Conservation (phyloP, 1,139 yeast genomes). For the Debaryomyces nepalensis region DNA sequence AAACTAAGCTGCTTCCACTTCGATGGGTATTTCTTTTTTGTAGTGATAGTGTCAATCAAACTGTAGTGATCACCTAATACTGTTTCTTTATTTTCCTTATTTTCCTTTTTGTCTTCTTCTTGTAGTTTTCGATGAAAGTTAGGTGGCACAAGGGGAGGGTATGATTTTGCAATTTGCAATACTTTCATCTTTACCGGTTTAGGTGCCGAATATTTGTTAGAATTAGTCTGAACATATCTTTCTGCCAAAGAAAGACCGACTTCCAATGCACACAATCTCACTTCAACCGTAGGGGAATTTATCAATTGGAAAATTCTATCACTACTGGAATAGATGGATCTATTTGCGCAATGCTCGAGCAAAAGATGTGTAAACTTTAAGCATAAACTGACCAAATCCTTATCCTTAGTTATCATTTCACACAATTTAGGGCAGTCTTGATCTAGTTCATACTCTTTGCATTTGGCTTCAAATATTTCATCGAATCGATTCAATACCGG, state of each 20-base stretch:
- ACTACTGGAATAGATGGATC: slow-evolving; percentile 68
- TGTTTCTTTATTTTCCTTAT: slow-evolving; percentile 25
- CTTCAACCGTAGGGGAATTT: slow-evolving; percentile 60
- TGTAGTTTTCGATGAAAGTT: slow-evolving; percentile 30
- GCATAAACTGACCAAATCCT: slow-evolving; percentile 51
- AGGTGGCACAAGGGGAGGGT: slow-evolving; percentile 56
- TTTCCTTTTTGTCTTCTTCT: slow-evolving; percentile 16
- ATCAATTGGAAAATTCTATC: slow-evolving; percentile 66
- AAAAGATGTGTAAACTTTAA: slow-evolving; percentile 66
- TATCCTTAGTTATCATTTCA: slow-evolving; percentile 52
- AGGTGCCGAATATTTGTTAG: slow-evolving; percentile 48
- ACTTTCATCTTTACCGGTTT: slow-evolving; percentile 49
- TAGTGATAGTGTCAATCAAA: slow-evolving; percentile 56
- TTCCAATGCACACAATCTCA: slow-evolving; percentile 65
- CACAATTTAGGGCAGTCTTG: slow-evolving; percentile 51
- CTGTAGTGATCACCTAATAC: slow-evolving; percentile 55
- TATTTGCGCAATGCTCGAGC: slow-evolving; percentile 70
- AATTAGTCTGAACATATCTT: slow-evolving; percentile 51
- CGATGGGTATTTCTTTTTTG: slow-evolving; percentile 53
- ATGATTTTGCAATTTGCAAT: slow-evolving; percentile 55
- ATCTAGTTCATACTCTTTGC: slow-evolving; percentile 58
- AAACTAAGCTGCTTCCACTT: slow-evolving; percentile 63
- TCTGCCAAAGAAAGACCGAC: slow-evolving; percentile 68
- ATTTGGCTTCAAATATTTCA: slow-evolving; percentile 57
- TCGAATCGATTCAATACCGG: slow-evolving; percentile 78